Conservation (phyloP, 306 rosid species). For the Cicer judaicum region DNA sequence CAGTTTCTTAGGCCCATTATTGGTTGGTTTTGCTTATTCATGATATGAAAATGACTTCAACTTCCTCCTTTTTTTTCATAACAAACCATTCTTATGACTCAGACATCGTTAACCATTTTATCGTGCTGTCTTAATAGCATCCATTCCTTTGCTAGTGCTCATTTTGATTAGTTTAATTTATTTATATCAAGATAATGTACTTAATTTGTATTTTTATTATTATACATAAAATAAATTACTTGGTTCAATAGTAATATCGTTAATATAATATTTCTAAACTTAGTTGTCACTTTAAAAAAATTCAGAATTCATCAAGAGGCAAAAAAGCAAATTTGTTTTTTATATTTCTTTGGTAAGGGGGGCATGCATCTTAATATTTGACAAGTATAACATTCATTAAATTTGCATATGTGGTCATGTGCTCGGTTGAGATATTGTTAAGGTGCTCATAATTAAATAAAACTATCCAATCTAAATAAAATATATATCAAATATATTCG, state of each 20-base stretch:
- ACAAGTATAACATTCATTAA: background rate
- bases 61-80: background rate
- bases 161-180: slow-evolving; percentile 12
- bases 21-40: background rate
- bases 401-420: background rate
- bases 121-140: background rate
- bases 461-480: background rate
- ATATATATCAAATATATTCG: background rate
- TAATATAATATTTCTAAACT: background rate
- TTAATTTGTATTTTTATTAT: background rate
- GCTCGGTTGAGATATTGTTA: background rate
- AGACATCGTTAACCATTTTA: background rate
- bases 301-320: background rate
- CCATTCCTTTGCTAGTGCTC: background rate
- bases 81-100: slow-evolving; percentile 5
- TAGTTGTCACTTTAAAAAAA: background rate
- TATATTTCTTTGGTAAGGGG: background rate
- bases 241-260: background rate
- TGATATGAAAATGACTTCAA: slow-evolving; percentile 16
- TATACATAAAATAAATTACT: background rate
- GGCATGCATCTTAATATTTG: background rate
- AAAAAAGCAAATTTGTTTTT: background rate
- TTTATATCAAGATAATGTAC: slow-evolving; percentile 18
- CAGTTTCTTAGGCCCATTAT: slow-evolving; percentile 13
- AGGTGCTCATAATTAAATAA: background rate